Percentiles rank a stretch among this genome's conserved stretches.
Evolutionary conservation across 139 green algal genomes (phyloP).

Genomic region (Chlamydomonas sp.): DNA sequence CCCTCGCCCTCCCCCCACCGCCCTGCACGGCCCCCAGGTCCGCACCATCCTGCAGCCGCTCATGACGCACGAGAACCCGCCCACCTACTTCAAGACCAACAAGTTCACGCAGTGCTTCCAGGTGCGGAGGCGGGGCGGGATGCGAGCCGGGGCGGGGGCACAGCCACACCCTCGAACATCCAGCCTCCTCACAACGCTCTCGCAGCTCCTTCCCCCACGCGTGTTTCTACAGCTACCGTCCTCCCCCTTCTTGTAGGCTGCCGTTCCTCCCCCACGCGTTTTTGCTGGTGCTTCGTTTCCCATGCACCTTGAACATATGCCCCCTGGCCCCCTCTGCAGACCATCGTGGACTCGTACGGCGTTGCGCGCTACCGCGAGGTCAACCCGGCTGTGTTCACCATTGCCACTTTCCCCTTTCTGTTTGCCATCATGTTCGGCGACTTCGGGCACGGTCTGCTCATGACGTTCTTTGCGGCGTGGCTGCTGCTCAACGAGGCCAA

Average conservation of each 20-base stretch:
- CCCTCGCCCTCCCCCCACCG: no score
- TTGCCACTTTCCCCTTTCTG: constrained; percentile 99
- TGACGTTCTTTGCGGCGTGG: constrained; percentile 82
- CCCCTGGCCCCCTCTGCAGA: not conserved
- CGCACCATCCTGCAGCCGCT: constrained; percentile 93
- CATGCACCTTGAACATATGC: no score
- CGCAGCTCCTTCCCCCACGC: no score
- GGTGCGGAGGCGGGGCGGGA: constrained; percentile 30
- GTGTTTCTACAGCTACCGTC: no score
- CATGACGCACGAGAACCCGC: constrained; percentile 80
- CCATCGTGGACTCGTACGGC: constrained; percentile 97
- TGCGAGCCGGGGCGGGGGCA: not conserved
- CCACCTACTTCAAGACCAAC: constrained; percentile 94
- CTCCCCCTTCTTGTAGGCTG: no score
- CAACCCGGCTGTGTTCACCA: constrained; percentile 96
- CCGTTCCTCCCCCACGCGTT: no score
- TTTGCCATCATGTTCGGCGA: constrained; percentile 99
- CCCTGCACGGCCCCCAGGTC: constrained; percentile 54
- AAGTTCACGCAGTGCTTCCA: constrained; percentile 95
- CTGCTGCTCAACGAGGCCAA: constrained; percentile 62
- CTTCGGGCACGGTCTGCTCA: constrained; percentile 92
- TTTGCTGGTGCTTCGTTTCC: no score
- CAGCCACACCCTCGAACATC: not conserved
- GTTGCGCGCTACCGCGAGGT: constrained; percentile 94
- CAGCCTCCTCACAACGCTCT: not conserved